phyloP scores from a whole-genome alignment of 1,284 basidiomycete species.

The Pulchroboletus neoregius region DNA sequence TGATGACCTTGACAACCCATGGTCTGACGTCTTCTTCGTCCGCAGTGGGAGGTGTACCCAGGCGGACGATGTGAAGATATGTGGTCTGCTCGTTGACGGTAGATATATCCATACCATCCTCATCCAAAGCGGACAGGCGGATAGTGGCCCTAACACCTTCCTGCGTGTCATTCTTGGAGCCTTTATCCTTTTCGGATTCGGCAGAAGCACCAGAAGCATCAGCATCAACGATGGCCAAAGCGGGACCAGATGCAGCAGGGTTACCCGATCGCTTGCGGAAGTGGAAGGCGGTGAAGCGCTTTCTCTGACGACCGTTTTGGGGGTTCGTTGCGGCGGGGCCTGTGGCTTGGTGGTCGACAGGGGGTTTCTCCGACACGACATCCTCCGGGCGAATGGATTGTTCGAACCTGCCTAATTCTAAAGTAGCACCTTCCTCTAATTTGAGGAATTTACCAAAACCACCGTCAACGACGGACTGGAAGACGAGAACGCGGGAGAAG shows the following conservation, averaged over 20 bases:
- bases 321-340: constrained; percentile 8
- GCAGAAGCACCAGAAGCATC: constrained; percentile 29
- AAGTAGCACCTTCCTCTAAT: constrained; percentile 67
- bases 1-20: constrained; percentile 88
- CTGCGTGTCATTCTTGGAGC: constrained; percentile 42
- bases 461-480: constrained; percentile 70
- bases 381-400: constrained; percentile 15
- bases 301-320: constrained; percentile 30
- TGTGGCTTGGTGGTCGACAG: constrained; percentile 19
- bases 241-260: constrained; percentile 60
- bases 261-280: constrained; percentile 52
- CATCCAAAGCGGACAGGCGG: constrained; percentile 71
- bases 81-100: constrained; percentile 81
- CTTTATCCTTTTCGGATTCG: constrained; percentile 40
- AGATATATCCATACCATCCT: constrained; percentile 58
- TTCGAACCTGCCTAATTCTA: constrained; percentile 70
- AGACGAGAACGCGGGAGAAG: constrained; percentile 58
- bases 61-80: constrained; percentile 78
- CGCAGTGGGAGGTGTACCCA: constrained; percentile 43
- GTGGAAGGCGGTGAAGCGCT: constrained; percentile 62
- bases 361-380: constrained; percentile 15
- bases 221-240: constrained; percentile 70
- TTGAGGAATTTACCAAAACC: constrained; percentile 74
- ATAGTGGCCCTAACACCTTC: constrained; percentile 76
- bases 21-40: constrained; percentile 51